phyloP scores from a whole-genome alignment of 768 basidiomycete genomes.

The Amanita molliuscula region DNA sequence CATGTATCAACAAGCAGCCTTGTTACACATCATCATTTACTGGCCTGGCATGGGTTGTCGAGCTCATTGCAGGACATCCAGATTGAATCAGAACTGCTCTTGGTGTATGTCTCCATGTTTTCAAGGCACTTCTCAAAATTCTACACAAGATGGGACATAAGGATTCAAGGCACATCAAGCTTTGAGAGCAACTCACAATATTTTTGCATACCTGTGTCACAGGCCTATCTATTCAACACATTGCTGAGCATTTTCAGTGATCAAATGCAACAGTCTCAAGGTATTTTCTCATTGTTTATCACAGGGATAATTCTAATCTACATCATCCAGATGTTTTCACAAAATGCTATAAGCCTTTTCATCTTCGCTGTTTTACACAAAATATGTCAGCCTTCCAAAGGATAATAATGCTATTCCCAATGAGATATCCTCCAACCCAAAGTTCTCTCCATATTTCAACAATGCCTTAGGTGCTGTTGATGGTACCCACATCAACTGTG shows the following conservation, averaged over 20 bases:
- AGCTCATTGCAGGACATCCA: no score
- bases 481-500: conserved; percentile 20
- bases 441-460: conserved; percentile 23
- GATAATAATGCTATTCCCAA: conserved; percentile 9
- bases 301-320: background rate
- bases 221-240: conserved; percentile 11
- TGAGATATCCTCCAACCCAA: conserved; percentile 17
- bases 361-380: background rate
- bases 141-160: background rate
- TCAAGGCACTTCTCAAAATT: background rate
- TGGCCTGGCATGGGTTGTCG: no score
- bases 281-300: conserved; percentile 13
- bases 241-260: conserved; percentile 18
- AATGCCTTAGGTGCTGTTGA: conserved; percentile 22
- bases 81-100: background rate
- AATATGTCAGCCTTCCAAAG: background rate
- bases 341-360: background rate
- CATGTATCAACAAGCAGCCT: no score
- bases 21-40: no score
- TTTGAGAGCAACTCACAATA: conserved; percentile 16
- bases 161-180: conserved; percentile 4
- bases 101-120: background rate
- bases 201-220: conserved; percentile 17
- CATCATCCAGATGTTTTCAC: background rate
- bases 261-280: conserved; percentile 19